Evolutionary conservation across 495 filamentous ascomycete species (phyloP).

Genomic region (Stereocaulon alpinum): DNA sequence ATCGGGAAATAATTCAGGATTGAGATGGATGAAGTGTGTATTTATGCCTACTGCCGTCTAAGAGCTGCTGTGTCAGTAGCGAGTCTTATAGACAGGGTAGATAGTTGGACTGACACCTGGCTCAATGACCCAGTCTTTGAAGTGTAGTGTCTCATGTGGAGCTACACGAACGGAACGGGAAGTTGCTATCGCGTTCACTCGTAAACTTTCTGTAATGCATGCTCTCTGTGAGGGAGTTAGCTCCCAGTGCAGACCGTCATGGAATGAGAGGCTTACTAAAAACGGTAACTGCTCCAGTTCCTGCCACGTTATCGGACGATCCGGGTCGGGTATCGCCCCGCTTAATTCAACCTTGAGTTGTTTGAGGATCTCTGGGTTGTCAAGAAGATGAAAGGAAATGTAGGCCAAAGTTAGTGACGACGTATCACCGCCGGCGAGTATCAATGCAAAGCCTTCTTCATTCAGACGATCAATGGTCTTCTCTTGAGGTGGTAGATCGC

Average conservation of each 20-base stretch:
- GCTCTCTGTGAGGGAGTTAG: constrained; percentile 5
- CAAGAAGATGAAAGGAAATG: constrained; percentile 34
- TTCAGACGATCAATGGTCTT: constrained; percentile 24
- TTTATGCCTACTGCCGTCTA: constrained; percentile 38
- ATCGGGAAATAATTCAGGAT: constrained; percentile 24
- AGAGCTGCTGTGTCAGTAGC: constrained; percentile 11
- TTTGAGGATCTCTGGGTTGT: constrained; percentile 25
- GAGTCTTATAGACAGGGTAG: constrained; percentile 15
- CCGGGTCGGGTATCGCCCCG: constrained; percentile 25
- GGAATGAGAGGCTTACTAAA: neutral
- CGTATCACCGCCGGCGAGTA: constrained; percentile 39
- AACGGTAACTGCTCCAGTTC: constrained; percentile 42
- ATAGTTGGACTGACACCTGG: constrained; percentile 10
- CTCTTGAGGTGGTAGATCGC: constrained; percentile 21
- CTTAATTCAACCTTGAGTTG: constrained; percentile 28
- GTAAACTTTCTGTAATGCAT: constrained; percentile 11
- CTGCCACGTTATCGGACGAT: constrained; percentile 25
- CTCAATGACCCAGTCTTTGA: constrained; percentile 31
- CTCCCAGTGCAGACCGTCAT: neutral
- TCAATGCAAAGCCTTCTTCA: constrained; percentile 35
- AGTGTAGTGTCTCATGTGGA: constrained; percentile 32
- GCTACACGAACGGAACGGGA: constrained; percentile 33
- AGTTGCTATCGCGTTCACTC: constrained; percentile 27
- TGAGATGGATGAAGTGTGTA: constrained; percentile 37
- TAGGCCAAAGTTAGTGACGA: constrained; percentile 31